Evolutionary conservation across 345 rosid species (phyloP), one percentile per base, ranked within the genome.

Genomic region (Brassica carinata): DNA sequence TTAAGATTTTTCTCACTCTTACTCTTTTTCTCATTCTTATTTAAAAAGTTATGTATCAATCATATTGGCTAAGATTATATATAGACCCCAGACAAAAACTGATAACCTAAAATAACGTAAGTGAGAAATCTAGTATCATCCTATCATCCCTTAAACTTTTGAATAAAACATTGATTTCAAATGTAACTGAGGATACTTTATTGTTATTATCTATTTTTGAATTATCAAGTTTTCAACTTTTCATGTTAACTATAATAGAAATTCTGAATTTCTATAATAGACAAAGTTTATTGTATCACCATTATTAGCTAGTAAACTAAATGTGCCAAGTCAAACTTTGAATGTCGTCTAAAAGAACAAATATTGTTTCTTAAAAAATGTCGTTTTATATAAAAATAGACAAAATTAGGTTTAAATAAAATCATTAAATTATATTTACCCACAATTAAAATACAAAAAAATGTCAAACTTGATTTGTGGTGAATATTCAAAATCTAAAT

Each of bases 401-500:
- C 53, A 62, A 30, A 36, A 14, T 7, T 26, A 65, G 31, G 73
- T 53, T 71, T 76, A 5, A 66, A 77, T 67, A 30, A 65, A 69
- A 57, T 5, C 45, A 72, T 67, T 10, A 63, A 51, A 72, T 69
- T 72, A 81, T 72, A 77, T 72, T 77, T 77, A 67, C 29, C 29
- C 69, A 64, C 10, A 67, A 23, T 7, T 2, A 69, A 62, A 36
- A 64, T 62, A 64, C 36, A 36, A 58, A 26, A 65, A 15, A 8
- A 5, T 31, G 40, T 3, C 0, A 17, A 66, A 1, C n/a, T 51
- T 23, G 14, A n/a, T 0, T 30, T 81, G 84, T 77, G 84, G 81
- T 57, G 71, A 82, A 77, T 77, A 48, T 77, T 67, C 1, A 61
- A 81, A 55, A 76, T 72, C 74, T 81, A 67, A 61, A 59, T 57